Percentiles rank a stretch among this genome's conserved stretches.
Conservation (phyloP, 805 yeast genomes). For the Suhomyces xylopsoci region DNA sequence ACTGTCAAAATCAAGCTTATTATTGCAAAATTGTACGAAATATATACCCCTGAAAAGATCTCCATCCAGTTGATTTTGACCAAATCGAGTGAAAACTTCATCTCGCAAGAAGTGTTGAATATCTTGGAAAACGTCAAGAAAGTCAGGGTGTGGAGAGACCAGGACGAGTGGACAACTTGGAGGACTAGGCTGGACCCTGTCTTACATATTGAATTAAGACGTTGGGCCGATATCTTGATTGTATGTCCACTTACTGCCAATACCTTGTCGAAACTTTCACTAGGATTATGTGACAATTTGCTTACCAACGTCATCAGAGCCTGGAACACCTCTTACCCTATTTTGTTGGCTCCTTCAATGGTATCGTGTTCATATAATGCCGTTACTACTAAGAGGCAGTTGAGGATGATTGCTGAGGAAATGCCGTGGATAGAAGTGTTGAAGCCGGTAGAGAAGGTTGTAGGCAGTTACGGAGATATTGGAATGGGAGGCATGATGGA, state of each 20-base stretch:
- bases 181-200: slow-evolving; percentile 83
- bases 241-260: slow-evolving; percentile 96
- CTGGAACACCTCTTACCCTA: slow-evolving; percentile 91
- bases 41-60: slow-evolving; percentile 49
- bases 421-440: slow-evolving; percentile 96
- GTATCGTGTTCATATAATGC: slow-evolving; percentile 88
- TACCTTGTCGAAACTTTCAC: slow-evolving; percentile 81
- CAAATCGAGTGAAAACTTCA: slow-evolving; percentile 50
- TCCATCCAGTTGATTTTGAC: slow-evolving; percentile 55
- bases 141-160: slow-evolving; percentile 54
- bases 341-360: slow-evolving; percentile 93
- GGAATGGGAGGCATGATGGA: slow-evolving; percentile 99
- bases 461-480: slow-evolving; percentile 90
- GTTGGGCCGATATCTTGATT: slow-evolving; percentile 94
- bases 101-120: slow-evolving; percentile 43
- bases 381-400: slow-evolving; percentile 80
- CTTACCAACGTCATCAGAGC: slow-evolving; percentile 89
- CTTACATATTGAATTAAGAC: slow-evolving; percentile 86
- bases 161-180: slow-evolving; percentile 73
- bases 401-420: slow-evolving; percentile 73
- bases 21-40: slow-evolving; percentile 49
- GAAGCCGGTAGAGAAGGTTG: slow-evolving; percentile 91
- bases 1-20: slow-evolving; percentile 51
- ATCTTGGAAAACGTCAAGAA: slow-evolving; percentile 38
- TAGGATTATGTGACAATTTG: slow-evolving; percentile 90